A percentile compares a stretch with the other conserved stretches of the same genome.
Conservation (phyloP, 2,329 filamentous ascomycete species). For the Capronia americana region DNA sequence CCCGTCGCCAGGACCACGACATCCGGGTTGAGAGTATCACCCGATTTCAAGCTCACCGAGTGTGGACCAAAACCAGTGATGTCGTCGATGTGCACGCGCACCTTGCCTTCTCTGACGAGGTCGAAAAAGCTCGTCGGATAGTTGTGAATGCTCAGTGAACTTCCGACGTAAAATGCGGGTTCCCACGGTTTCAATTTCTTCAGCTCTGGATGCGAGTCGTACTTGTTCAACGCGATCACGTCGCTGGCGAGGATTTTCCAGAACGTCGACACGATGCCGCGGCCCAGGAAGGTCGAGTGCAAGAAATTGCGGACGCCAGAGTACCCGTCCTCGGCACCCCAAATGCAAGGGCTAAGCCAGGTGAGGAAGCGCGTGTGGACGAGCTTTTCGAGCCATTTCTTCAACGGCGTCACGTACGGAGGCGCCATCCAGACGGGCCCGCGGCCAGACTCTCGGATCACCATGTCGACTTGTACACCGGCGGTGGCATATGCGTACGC, state of each 20-base stretch:
- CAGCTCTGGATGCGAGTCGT: conserved; percentile 53
- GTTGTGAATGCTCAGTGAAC: conserved; percentile 65
- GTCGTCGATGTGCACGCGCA: conserved; percentile 58
- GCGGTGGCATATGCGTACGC: conserved; percentile 63
- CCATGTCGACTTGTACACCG: conserved; percentile 62
- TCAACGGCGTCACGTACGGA: conserved; percentile 69
- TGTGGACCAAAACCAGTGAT: conserved; percentile 11
- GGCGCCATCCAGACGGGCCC: conserved; percentile 67
- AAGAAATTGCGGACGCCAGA: conserved; percentile 52
- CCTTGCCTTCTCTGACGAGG: conserved; percentile 59
- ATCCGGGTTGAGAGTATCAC: conserved; percentile 54
- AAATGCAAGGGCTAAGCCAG: conserved; percentile 77
- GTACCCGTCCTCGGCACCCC: conserved; percentile 62
- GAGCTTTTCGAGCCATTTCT: conserved; percentile 71
- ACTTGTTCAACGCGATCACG: conserved; percentile 55
- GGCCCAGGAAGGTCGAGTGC: conserved; percentile 59
- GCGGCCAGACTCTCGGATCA: conserved; percentile 63
- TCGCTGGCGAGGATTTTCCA: conserved; percentile 61
- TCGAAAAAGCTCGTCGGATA: conserved; percentile 65
- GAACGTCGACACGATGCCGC: conserved; percentile 57
- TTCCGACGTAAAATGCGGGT: conserved; percentile 60
- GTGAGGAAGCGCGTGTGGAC: conserved; percentile 71
- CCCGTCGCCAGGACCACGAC: conserved; percentile 63
- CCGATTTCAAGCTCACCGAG: conserved; percentile 57
- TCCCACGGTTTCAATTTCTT: conserved; percentile 54